Evolutionary conservation across 2,329 filamentous ascomycete species (phyloP).

Genomic region (Fusarium mangiferae): DNA sequence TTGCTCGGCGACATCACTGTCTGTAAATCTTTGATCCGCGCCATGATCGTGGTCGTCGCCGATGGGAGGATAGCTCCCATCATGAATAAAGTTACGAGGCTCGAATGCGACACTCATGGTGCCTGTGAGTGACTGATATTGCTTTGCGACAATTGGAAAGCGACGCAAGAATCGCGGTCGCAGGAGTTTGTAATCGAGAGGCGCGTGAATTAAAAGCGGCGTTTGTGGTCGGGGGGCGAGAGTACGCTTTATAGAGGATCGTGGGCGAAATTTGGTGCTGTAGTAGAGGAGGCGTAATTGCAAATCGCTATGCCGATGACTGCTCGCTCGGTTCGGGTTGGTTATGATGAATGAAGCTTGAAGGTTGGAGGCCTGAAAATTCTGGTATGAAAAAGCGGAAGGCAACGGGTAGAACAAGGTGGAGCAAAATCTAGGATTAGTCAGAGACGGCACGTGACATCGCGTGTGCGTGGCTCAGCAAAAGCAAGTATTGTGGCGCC

Average conservation of each 20-base stretch:
- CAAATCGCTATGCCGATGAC: slow-evolving; percentile 19
- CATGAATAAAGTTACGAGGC: slow-evolving; percentile 59
- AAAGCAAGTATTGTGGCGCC: slow-evolving; percentile 35
- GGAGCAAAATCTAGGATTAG: slow-evolving; percentile 46
- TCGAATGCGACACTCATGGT: slow-evolving; percentile 65
- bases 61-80: slow-evolving; percentile 60
- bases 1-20: slow-evolving; percentile 56
- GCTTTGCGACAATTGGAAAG: slow-evolving; percentile 11
- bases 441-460: slow-evolving; percentile 46
- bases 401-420: slow-evolving; percentile 36
- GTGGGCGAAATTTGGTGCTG: neutral
- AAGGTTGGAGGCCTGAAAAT: slow-evolving; percentile 50
- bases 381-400: slow-evolving; percentile 48
- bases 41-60: slow-evolving; percentile 57
- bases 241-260: neutral
- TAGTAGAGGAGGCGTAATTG: neutral
- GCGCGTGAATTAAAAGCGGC: slow-evolving; percentile 18
- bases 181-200: slow-evolving; percentile 7
- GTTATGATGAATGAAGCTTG: slow-evolving; percentile 35
- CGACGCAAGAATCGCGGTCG: slow-evolving; percentile 30
- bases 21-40: slow-evolving; percentile 54
- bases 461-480: slow-evolving; percentile 37
- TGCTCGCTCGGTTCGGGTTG: slow-evolving; percentile 14
- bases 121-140: slow-evolving; percentile 27
- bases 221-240: neutral